Evolutionary conservation across 2,329 filamentous ascomycete genomes (phyloP).

Genomic region (Exophiala sp.): DNA sequence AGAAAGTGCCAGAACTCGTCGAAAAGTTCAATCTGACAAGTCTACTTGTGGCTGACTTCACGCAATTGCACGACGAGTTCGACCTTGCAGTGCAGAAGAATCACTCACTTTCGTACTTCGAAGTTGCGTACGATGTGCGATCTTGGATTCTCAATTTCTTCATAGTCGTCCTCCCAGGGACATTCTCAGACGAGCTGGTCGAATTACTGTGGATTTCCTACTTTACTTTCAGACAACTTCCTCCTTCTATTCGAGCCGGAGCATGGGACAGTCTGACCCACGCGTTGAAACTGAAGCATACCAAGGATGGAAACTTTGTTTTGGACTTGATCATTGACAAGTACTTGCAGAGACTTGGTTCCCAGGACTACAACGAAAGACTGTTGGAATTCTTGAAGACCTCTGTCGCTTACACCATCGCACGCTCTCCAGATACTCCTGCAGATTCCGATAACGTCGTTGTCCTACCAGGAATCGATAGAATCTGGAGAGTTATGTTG

Average conservation of each 20-base stretch:
- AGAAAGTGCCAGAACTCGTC: neutral
- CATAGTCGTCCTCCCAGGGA: conserved; percentile 52
- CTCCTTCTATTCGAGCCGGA: conserved; percentile 58
- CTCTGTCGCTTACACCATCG: conserved; percentile 20
- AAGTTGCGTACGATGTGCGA: conserved; percentile 18
- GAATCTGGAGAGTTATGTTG: conserved; percentile 80
- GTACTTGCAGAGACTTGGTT: conserved; percentile 16
- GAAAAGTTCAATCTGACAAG: conserved; percentile 14
- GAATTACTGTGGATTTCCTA: conserved; percentile 68
- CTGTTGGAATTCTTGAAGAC: conserved; percentile 23
- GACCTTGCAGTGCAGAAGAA: conserved; percentile 2
- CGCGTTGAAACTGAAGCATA: conserved; percentile 36
- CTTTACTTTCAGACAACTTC: conserved; percentile 62
- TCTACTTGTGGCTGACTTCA: conserved; percentile 19
- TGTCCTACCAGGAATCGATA: conserved; percentile 56
- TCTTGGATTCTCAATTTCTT: conserved; percentile 12
- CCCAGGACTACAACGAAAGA: conserved; percentile 19
- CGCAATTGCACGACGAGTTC: conserved; percentile 12
- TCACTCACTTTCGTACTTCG: conserved; percentile 7
- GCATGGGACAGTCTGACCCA: conserved; percentile 67
- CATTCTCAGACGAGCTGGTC: conserved; percentile 61
- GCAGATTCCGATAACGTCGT: conserved; percentile 38
- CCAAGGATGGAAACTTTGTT: conserved; percentile 13
- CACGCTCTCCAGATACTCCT: conserved; percentile 31
- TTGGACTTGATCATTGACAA: conserved; percentile 22